Evolutionary conservation across 768 basidiomycete species (phyloP).

Genomic region (Lentinula raphanica): DNA sequence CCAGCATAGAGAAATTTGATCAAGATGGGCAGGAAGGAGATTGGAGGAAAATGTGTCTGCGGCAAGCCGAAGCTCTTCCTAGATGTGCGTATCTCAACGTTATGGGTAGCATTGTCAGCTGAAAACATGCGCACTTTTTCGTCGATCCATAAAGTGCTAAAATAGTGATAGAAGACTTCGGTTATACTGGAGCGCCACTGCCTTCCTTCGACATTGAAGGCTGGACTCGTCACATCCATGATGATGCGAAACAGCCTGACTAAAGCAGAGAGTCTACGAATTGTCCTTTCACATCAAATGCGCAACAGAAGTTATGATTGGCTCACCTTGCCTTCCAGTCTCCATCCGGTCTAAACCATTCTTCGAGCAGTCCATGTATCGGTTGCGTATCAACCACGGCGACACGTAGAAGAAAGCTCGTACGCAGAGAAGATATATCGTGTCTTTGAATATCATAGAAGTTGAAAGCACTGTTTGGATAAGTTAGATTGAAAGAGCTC

Average conservation of each 20-base stretch:
- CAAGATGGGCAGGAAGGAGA: slow-evolving; percentile 60
- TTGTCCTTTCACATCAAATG: neutral
- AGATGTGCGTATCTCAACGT: neutral
- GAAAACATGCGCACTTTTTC: slow-evolving; percentile 37
- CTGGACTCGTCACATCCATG: slow-evolving; percentile 58
- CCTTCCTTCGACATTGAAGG: slow-evolving; percentile 55
- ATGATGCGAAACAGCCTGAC: slow-evolving; percentile 60
- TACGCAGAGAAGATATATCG: slow-evolving; percentile 50
- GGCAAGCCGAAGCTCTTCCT: slow-evolving; percentile 68
- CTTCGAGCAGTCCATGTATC: slow-evolving; percentile 46
- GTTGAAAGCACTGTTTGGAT: slow-evolving; percentile 51
- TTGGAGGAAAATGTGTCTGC: slow-evolving; percentile 54
- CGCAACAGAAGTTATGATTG: neutral
- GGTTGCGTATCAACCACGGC: slow-evolving; percentile 62
- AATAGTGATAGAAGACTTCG: slow-evolving; percentile 56
- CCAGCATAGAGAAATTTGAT: slow-evolving; percentile 65
- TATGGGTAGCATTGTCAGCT: slow-evolving; percentile 1
- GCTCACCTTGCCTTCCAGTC: slow-evolving; percentile 51
- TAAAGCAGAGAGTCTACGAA: slow-evolving; percentile 43
- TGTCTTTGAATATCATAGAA: slow-evolving; percentile 58
- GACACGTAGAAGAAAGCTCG: slow-evolving; percentile 50
- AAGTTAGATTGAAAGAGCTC: neutral
- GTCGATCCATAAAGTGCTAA: slow-evolving; percentile 60
- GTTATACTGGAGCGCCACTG: slow-evolving; percentile 64
- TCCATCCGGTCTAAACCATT: slow-evolving; percentile 28